Percentiles rank a stretch among this genome's conserved stretches.
These are phyloP conservation scores for Escovopsis sp. DNA, from an alignment of 2,329 filamentous ascomycete species.

Conservation along the genomic window DNA sequence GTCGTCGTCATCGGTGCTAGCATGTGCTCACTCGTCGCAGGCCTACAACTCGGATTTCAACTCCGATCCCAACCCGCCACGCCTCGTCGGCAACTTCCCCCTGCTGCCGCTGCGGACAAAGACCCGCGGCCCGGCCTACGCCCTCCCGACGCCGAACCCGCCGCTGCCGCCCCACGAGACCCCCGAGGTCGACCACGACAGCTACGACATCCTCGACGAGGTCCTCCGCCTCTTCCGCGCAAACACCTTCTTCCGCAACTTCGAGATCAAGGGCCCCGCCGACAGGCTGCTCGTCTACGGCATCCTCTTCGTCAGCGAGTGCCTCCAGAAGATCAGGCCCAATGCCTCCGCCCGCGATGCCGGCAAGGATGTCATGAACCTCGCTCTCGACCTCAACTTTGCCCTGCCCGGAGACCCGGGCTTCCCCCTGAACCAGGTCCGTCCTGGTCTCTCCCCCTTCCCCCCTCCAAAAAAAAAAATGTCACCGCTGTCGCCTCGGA, in stretches of 20 bases:
- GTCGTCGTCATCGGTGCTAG: background rate
- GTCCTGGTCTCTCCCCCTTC: constrained; percentile 7
- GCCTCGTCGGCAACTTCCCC: constrained; percentile 74
- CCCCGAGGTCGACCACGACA: constrained; percentile 74
- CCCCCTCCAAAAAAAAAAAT: no score
- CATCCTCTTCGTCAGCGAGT: constrained; percentile 88
- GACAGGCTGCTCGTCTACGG: constrained; percentile 93
- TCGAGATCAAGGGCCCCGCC: constrained; percentile 93
- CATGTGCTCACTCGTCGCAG: constrained; percentile 27
- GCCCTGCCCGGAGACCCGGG: constrained; percentile 84
- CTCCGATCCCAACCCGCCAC: constrained; percentile 53
- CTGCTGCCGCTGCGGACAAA: constrained; percentile 88
- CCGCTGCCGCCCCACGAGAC: constrained; percentile 45
- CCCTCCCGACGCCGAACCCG: constrained; percentile 47
- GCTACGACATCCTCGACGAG: constrained; percentile 94
- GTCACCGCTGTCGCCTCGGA: no score
- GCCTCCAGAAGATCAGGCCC: constrained; percentile 74
- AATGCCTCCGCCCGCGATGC: constrained; percentile 45
- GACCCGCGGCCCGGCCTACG: constrained; percentile 87
- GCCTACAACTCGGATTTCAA: constrained; percentile 98
- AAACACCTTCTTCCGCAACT: constrained; percentile 98
- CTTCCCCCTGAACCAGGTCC: constrained; percentile 80
- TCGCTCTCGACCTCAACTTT: constrained; percentile 86
- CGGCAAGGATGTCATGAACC: constrained; percentile 68
- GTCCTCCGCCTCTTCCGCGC: constrained; percentile 84